A percentile compares a stretch with the other conserved stretches of the same genome.
Conservation (phyloP, 176 grass and related monocot species). For the sorghum (Sorghum bicolor) region DNA sequence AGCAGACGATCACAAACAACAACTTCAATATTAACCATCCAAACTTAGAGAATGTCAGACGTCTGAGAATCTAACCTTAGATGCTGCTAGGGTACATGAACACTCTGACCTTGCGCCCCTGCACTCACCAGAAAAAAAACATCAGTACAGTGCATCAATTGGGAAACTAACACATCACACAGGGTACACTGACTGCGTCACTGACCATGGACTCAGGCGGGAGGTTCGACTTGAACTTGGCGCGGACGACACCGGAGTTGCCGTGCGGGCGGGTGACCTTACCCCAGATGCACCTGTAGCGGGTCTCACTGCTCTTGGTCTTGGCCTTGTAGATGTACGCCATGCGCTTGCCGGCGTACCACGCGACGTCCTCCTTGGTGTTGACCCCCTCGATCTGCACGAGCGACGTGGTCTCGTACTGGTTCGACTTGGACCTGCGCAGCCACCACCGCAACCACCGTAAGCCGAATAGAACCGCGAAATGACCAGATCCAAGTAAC, state of each 20-base stretch:
- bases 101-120: conserved; percentile 79
- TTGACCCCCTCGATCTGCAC: conserved; percentile 83
- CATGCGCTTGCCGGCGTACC: conserved; percentile 73
- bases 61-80: conserved; percentile 43
- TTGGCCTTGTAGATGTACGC: conserved; percentile 92
- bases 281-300: conserved; percentile 77
- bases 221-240: conserved; percentile 85
- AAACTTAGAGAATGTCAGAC: not conserved
- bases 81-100: conserved; percentile 93
- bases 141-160: conserved; percentile 14
- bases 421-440: conserved; percentile 75
- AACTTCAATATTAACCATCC: not conserved
- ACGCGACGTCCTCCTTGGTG: conserved; percentile 75
- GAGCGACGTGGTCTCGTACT: conserved; percentile 81
- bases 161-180: not conserved
- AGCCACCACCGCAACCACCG: not conserved
- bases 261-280: conserved; percentile 73
- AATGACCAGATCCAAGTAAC: conserved; percentile 14
- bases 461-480: not conserved
- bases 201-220: conserved; percentile 64
- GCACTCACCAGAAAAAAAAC: not conserved
- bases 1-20: not conserved
- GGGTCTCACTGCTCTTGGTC: conserved; percentile 59
- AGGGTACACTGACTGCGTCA: not conserved
- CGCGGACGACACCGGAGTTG: conserved; percentile 67